These are phyloP conservation scores for Alternaria angustiovoidea DNA, from an alignment of 2,329 filamentous ascomycete genomes.

Conservation along the genomic window DNA sequence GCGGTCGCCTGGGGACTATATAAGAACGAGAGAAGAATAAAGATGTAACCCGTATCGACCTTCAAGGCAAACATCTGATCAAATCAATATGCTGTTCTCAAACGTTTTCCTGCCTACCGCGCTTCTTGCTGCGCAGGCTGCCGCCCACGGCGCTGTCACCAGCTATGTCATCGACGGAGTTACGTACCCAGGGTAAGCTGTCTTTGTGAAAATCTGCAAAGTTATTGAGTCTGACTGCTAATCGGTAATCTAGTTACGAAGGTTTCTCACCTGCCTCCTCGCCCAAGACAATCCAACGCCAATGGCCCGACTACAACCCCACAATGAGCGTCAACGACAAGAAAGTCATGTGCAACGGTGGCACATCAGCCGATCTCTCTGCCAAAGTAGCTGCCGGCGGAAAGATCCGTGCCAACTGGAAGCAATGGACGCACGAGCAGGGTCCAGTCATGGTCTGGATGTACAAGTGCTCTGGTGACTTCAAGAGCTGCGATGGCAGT, in stretches of 20 bases:
- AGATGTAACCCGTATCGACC: background rate
- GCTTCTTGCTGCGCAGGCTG: slow-evolving; percentile 39
- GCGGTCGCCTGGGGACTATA: slow-evolving; percentile 19
- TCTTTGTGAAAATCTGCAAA: background rate
- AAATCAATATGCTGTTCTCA: slow-evolving; percentile 46
- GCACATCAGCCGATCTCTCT: slow-evolving; percentile 48
- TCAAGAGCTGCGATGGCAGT: slow-evolving; percentile 61
- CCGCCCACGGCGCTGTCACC: slow-evolving; percentile 49
- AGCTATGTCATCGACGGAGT: slow-evolving; percentile 47
- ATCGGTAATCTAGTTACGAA: slow-evolving; percentile 57
- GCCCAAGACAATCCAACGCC: slow-evolving; percentile 64
- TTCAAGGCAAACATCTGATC: slow-evolving; percentile 3
- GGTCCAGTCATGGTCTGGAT: slow-evolving; percentile 67
- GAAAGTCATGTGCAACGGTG: slow-evolving; percentile 66
- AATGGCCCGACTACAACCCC: slow-evolving; percentile 67
- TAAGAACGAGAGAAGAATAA: slow-evolving; percentile 12
- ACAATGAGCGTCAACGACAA: slow-evolving; percentile 58
- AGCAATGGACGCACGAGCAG: slow-evolving; percentile 67
- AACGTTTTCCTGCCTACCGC: slow-evolving; percentile 45
- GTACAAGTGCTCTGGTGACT: slow-evolving; percentile 59
- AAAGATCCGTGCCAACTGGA: slow-evolving; percentile 62
- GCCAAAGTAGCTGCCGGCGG: slow-evolving; percentile 60
- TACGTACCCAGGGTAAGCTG: slow-evolving; percentile 41
- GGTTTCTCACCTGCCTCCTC: slow-evolving; percentile 60
- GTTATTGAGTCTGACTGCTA: slow-evolving; percentile 34